Evolutionary conservation across 2,329 filamentous ascomycete species (phyloP), one percentile per base, ranked within the genome.

Genomic region (Fusarium torulosum): DNA sequence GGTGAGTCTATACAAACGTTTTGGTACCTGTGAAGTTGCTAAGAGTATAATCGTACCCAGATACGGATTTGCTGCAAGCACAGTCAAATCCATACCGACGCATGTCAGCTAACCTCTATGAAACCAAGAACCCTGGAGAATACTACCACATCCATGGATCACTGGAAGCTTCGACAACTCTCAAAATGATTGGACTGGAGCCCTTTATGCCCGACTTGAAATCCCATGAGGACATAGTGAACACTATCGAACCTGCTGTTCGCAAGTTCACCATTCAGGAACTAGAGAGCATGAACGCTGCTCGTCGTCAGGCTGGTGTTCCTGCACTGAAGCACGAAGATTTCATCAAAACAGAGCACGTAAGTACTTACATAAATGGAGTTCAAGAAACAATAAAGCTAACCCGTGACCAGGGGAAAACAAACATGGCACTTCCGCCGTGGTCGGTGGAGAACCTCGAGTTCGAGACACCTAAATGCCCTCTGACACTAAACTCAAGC

Each of bases 71-170:
- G 21, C 79, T 91, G 7, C 80, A 85, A 63, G 91, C 91, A 2
- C 91, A 93, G 74, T 91, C 90, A 3, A 87, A 88, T 63, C 80
- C 87, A 8, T 93, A 93, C 74, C 86, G 91, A 11, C 87, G 91
- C 63, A 83, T 93, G 77, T 91, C 90, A 13, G 90, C 90, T 15
- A 92, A 92, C 63, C 78, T 93, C 2, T 93, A 92, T 77, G 83
- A 85, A 71, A 92, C 90, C 10, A 89, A 87, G 74, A 84, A 82
- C n/a, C 78, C 82, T 2, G 86, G 85, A n/a, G 83, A 90, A 73
- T 93, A 87, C 72, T 93, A 91, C 73, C 91, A 93, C 72, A 90
- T 93, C 25, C 91, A 93, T 74, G 90, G 91, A 43, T 93, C 90
- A 1, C 78, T 93, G 1, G 90, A 93, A 69, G 90, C 91, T 5